Evolutionary conservation across 148 eudicot species (phyloP).

Genomic region (Spergularia bocconei): DNA sequence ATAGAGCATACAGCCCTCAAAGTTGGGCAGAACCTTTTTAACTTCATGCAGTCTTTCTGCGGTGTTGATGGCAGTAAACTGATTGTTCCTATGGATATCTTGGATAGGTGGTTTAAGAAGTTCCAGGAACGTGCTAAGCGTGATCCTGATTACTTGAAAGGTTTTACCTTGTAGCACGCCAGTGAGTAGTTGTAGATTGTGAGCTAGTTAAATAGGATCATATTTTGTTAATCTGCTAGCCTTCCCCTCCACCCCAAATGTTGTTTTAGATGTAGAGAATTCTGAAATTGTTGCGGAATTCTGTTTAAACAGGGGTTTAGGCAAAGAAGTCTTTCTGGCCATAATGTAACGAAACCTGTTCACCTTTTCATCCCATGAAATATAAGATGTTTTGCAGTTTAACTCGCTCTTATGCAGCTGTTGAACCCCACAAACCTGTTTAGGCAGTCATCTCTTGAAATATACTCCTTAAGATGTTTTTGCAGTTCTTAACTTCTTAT

Average conservation of each 20-base stretch:
- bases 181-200: constrained; percentile 16
- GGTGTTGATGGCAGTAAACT: constrained; percentile 85
- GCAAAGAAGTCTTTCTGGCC: not conserved
- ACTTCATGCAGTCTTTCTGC: constrained; percentile 98
- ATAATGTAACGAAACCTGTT: no score
- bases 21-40: constrained; percentile 92
- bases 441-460: no score
- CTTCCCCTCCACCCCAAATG: not conserved
- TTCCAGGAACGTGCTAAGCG: constrained; percentile 92
- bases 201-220: not conserved
- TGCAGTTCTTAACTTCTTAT: no score
- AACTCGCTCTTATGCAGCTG: no score
- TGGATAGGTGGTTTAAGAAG: constrained; percentile 97
- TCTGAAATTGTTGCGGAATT: not conserved
- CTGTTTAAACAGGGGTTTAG: not conserved
- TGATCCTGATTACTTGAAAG: constrained; percentile 87
- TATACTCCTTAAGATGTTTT: no score
- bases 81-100: constrained; percentile 86
- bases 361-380: no score
- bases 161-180: constrained; percentile 63
- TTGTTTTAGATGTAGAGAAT: constrained; percentile 9
- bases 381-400: no score
- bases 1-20: constrained; percentile 78
- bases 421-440: no score
- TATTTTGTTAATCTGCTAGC: not conserved